phyloP scores from a whole-genome alignment of 1,284 basidiomycete genomes.

The Ceratobasidium sp. region DNA sequence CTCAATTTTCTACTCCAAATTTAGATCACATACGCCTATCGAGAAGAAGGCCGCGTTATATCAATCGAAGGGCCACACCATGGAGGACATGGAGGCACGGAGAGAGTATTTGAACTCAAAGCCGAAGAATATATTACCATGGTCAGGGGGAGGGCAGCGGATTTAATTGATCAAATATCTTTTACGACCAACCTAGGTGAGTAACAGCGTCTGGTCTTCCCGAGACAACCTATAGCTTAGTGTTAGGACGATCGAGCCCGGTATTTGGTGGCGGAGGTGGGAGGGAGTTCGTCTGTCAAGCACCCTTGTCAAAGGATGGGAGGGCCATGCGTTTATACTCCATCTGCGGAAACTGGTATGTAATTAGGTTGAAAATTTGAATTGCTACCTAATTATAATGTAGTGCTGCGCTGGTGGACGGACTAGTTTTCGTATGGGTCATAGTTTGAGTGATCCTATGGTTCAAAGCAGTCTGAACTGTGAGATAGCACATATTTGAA shows the following conservation, averaged over 20 bases:
- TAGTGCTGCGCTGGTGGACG: too few relatives aligned
- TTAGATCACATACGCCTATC: not conserved
- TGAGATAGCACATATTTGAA: too few relatives aligned
- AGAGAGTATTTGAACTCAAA: not conserved
- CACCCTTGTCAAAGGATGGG: not conserved
- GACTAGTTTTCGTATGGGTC: too few relatives aligned
- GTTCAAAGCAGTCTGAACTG: too few relatives aligned
- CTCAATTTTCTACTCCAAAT: too few relatives aligned
- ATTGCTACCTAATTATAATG: too few relatives aligned
- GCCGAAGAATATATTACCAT: not conserved
- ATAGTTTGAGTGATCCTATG: too few relatives aligned
- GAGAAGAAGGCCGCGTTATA: not conserved
- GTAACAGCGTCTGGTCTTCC: too few relatives aligned
- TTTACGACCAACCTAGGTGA: conserved; percentile 4
- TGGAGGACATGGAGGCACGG: not conserved
- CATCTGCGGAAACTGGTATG: not conserved
- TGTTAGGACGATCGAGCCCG: not conserved
- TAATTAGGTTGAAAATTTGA: not conserved
- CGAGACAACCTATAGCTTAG: too few relatives aligned
- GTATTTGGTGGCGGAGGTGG: conserved; percentile 3
- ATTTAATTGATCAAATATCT: not conserved
- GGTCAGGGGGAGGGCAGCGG: not conserved
- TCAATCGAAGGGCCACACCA: not conserved
- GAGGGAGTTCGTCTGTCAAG: conserved; percentile 2
- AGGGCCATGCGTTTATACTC: conserved; percentile 1